Evolutionary conservation across 2,329 filamentous ascomycete species (phyloP).

Genomic region (Biscogniauxia sp.): DNA sequence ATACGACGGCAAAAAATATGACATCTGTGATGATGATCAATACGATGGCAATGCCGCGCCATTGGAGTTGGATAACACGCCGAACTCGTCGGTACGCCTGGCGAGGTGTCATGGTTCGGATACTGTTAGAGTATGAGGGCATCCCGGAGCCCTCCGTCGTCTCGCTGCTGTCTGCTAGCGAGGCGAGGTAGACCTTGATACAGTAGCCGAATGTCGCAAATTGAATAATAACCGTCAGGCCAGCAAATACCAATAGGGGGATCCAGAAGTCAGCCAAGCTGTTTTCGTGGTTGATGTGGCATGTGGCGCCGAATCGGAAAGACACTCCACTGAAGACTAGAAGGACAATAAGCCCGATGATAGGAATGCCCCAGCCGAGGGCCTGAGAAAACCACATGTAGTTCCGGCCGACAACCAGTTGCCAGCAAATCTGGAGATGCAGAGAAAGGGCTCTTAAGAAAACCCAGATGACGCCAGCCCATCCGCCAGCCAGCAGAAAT

Average conservation of each 20-base stretch:
- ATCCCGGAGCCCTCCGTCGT: conserved; percentile 71
- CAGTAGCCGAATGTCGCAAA: conserved; percentile 77
- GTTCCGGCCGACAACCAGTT: conserved; percentile 78
- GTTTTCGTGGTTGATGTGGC: conserved; percentile 89
- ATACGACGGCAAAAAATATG: conserved; percentile 89
- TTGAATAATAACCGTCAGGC: conserved; percentile 64
- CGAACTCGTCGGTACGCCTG: conserved; percentile 85
- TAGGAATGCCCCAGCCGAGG: conserved; percentile 80
- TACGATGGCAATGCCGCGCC: conserved; percentile 88
- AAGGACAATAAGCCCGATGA: conserved; percentile 70
- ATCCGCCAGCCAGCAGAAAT: conserved; percentile 81
- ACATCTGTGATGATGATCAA: conserved; percentile 88
- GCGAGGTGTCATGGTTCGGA: conserved; percentile 74
- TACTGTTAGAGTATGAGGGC: conserved; percentile 72
- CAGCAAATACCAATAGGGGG: conserved; percentile 68
- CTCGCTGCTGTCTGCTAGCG: conserved; percentile 69
- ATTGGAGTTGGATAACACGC: conserved; percentile 86
- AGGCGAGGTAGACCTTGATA: conserved; percentile 88
- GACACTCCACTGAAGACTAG: conserved; percentile 88
- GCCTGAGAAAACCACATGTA: conserved; percentile 87
- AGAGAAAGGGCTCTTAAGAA: conserved; percentile 88
- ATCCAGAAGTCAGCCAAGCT: conserved; percentile 88
- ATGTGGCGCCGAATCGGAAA: conserved; percentile 87
- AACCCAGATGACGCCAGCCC: conserved; percentile 83
- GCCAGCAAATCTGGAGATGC: conserved; percentile 98